A percentile compares a stretch with the other conserved stretches of the same genome.
These are phyloP conservation scores for Coniochaeta sp. DNA, from an alignment of 2,329 filamentous ascomycete genomes.

Conservation along the genomic window DNA sequence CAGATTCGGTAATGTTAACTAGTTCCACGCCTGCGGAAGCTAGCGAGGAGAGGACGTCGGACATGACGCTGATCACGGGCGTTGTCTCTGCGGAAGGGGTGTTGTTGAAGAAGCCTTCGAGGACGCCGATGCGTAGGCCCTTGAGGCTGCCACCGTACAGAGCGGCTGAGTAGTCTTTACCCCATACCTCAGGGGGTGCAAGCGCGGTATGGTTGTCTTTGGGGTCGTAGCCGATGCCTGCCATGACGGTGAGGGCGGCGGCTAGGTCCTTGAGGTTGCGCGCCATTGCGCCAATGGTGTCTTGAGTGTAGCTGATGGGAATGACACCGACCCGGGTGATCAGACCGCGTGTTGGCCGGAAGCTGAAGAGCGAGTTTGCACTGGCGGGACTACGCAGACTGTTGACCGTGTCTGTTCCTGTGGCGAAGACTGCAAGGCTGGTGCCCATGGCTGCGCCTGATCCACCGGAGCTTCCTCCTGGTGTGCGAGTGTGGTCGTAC, in stretches of 20 bases:
- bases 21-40: constrained; percentile 37
- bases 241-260: constrained; percentile 43
- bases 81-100: constrained; percentile 42
- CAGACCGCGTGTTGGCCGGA: constrained; percentile 48
- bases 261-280: constrained; percentile 42
- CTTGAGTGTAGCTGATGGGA: constrained; percentile 49
- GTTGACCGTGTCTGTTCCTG: constrained; percentile 56
- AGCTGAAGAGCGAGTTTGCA: constrained; percentile 51
- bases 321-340: constrained; percentile 43
- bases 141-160: constrained; percentile 20
- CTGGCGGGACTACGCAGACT: constrained; percentile 54
- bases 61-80: constrained; percentile 48
- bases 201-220: constrained; percentile 44
- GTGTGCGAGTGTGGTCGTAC: constrained; percentile 57
- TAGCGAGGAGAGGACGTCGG: constrained; percentile 35
- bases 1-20: constrained; percentile 36
- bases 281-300: constrained; percentile 46
- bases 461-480: constrained; percentile 57
- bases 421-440: constrained; percentile 49
- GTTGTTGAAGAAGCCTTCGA: constrained; percentile 51
- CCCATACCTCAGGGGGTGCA: constrained; percentile 29
- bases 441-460: constrained; percentile 50
- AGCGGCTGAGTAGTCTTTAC: constrained; percentile 36
- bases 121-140: constrained; percentile 22
- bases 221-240: constrained; percentile 39